Evolutionary conservation across 2,329 filamentous ascomycete genomes (phyloP).

Genomic region (Arthrocladium fulminans): DNA sequence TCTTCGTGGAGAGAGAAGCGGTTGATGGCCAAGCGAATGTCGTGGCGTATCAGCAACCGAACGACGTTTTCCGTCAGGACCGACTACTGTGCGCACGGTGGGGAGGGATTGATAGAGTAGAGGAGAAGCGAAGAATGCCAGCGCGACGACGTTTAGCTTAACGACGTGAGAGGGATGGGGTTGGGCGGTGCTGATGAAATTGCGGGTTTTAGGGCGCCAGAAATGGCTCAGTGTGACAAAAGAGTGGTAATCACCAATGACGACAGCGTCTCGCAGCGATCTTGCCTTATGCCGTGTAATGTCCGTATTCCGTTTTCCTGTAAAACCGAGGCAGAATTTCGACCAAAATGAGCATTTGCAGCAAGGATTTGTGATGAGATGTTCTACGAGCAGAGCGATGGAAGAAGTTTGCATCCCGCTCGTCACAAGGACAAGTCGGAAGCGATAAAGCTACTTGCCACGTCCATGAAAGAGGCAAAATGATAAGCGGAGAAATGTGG

Average conservation of each 20-base stretch:
- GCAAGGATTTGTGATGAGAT: too few species aligned
- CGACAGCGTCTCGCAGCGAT: neutral
- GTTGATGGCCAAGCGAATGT: slow-evolving; percentile 14
- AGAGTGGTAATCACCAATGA: neutral
- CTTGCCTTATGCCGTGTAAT: neutral
- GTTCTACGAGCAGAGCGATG: too few species aligned
- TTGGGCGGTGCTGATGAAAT: neutral
- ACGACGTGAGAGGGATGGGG: neutral
- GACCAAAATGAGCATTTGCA: too few species aligned
- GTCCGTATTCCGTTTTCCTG: too few species aligned
- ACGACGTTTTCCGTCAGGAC: slow-evolving; percentile 17
- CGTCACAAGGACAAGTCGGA: neutral
- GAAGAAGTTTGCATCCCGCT: too few species aligned
- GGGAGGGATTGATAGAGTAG: slow-evolving; percentile 17
- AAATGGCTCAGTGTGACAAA: too few species aligned
- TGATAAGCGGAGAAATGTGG: neutral
- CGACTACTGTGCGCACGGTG: slow-evolving; percentile 19
- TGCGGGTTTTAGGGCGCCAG: neutral
- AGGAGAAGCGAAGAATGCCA: slow-evolving; percentile 22
- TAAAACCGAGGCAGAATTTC: too few species aligned
- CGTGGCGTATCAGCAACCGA: slow-evolving; percentile 20
- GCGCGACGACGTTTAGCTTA: slow-evolving; percentile 4
- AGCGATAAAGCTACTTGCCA: neutral
- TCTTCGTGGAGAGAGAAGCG: slow-evolving; percentile 13
- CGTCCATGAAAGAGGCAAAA: neutral